Percentiles rank a stretch among this genome's conserved stretches.
phyloP scores from a whole-genome alignment of 2,329 filamentous ascomycete species.

The Lasiodiplodia theobromae region DNA sequence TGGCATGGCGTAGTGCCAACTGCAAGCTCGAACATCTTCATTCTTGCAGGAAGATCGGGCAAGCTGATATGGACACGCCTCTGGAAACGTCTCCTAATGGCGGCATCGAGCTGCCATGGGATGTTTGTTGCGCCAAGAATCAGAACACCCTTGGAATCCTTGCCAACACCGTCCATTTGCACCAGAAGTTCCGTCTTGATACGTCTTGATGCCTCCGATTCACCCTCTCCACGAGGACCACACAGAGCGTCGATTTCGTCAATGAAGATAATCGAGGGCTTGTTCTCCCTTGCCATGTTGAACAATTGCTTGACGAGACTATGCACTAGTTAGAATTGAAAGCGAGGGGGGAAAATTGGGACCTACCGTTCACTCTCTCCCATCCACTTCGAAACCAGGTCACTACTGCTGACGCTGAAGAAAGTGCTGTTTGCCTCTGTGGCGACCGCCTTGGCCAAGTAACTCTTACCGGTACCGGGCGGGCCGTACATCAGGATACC shows the following conservation, averaged over 20 bases:
- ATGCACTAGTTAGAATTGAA: slow-evolving; percentile 32
- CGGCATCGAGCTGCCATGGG: slow-evolving; percentile 96
- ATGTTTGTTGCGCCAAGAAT: slow-evolving; percentile 98
- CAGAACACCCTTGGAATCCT: slow-evolving; percentile 90
- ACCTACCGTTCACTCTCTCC: slow-evolving; percentile 93
- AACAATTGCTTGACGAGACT: slow-evolving; percentile 97
- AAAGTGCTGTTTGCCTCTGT: slow-evolving; percentile 99
- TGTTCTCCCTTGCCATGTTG: slow-evolving; percentile 97
- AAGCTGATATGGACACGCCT: slow-evolving; percentile 93
- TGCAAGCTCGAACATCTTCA: slow-evolving; percentile 93
- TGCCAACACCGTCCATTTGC: slow-evolving; percentile 98
- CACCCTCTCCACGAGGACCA: slow-evolving; percentile 89
- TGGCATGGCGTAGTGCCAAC: slow-evolving; percentile 93
- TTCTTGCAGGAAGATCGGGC: slow-evolving; percentile 84
- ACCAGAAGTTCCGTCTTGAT: slow-evolving; percentile 99
- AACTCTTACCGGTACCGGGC: slow-evolving; percentile 96
- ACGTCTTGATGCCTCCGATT: slow-evolving; percentile 94
- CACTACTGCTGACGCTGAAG: slow-evolving; percentile 97
- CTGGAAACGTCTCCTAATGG: slow-evolving; percentile 95
- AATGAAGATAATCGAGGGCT: slow-evolving; percentile 98
- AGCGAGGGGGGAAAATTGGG: background rate
- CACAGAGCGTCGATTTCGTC: slow-evolving; percentile 98
- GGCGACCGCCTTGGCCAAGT: slow-evolving; percentile 94
- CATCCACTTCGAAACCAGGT: slow-evolving; percentile 99
- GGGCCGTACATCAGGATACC: slow-evolving; percentile 96